Evolutionary conservation across 345 rosid species (phyloP).

Genomic region (Turnera subulata): DNA sequence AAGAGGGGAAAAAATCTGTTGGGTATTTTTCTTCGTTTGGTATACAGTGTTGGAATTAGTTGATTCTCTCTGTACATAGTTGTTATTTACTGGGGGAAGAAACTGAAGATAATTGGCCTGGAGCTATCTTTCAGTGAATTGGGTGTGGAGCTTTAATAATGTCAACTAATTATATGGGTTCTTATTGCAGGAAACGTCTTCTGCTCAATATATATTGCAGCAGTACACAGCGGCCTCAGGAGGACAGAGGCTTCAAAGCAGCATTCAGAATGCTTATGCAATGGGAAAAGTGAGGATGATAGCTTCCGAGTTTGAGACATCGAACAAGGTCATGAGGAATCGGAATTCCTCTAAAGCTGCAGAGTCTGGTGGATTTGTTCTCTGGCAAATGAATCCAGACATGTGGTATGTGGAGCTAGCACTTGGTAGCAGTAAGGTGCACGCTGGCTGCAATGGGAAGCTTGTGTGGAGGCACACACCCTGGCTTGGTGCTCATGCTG

Average conservation of each 20-base stretch:
- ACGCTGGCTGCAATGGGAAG: constrained; percentile 90
- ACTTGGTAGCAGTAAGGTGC: constrained; percentile 81
- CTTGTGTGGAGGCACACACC: constrained; percentile 96
- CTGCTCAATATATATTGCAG: constrained; percentile 89
- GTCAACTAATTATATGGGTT: too few species aligned
- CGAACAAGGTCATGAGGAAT: constrained; percentile 53
- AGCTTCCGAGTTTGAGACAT: constrained; percentile 76
- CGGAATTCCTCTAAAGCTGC: constrained; percentile 61
- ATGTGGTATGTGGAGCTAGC: constrained; percentile 99
- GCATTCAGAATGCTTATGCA: constrained; percentile 74
- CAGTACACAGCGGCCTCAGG: constrained; percentile 91
- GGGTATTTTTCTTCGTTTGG: too few species aligned
- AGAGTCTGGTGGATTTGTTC: constrained; percentile 83
- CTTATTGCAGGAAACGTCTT: constrained; percentile 63
- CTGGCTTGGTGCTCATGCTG: constrained; percentile 74
- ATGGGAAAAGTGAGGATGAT: constrained; percentile 94
- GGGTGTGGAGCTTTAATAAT: too few species aligned
- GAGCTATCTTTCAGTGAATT: too few species aligned
- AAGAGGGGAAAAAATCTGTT: too few species aligned
- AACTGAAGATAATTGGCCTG: too few species aligned
- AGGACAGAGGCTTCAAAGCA: constrained; percentile 68
- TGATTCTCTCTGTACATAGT: too few species aligned
- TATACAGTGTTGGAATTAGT: neutral
- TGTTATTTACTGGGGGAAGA: too few species aligned
- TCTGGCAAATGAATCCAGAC: constrained; percentile 94